Evolutionary conservation across 768 basidiomycete genomes (phyloP), one percentile per base, ranked within the genome.

Genomic region (Hygrophoropsis aurantiaca): DNA sequence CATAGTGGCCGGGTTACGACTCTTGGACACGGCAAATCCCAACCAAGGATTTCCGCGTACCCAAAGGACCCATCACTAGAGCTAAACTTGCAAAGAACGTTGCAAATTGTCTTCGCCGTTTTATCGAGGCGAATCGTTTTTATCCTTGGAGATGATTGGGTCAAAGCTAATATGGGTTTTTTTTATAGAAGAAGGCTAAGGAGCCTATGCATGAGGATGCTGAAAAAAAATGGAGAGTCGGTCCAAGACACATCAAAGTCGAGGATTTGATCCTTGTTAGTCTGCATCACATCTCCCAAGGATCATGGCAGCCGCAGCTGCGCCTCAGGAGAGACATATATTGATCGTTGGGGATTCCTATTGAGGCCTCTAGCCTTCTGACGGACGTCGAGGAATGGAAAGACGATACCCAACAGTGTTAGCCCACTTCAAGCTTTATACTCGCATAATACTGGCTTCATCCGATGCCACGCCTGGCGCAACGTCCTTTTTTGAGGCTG

Each of bases 1-100:
- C n/a, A n/a, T n/a, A 90, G 87, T 90, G 88, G 88, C 87, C 86
- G 4, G 86, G 88, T 1, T 90, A 90, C 54, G 70, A 79, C 24
- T 75, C 80, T 38, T 90, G 86, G 86, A 85, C 82, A 46, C 77
- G 85, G 46, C 88, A 90, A 60, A 90, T 90, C 50, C 88, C 88
- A 7, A 90, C 87, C 1, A 81, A 82, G 62, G 87, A 90, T 64
- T 90, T 89, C 61, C 77, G 79, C 32, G 88, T 79, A 52, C 87
- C 88, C 0, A 88, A 86, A 32, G 78, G 84, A 5, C 87, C 84
- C 3, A 87, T 90, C 55, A 90, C 87, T 1, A 75, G 78, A 43
- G 77, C 79, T 16, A 90, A 90, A 59, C 73, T 90, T 13, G 87
- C 85, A 0, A 87, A 87, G 60, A 89, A 88, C 46, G 78, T 90